Base-by-base conservation (phyloP, 1,284 basidiomycete species). In the Leccinum insolens region DNA sequence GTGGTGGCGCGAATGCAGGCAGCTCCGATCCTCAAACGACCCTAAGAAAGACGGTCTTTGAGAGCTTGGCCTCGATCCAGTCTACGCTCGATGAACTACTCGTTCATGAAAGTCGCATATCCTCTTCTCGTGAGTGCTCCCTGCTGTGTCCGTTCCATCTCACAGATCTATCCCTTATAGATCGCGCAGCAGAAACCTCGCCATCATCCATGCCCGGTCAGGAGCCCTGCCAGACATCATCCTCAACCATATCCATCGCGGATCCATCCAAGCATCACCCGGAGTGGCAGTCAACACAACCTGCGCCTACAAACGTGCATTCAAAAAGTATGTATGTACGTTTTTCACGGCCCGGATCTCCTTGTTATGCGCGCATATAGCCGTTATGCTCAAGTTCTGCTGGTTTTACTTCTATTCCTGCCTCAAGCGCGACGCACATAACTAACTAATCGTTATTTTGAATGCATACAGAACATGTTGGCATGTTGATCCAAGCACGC, bases 41-140 rank as follows among this genome's bases (percentile, higher is more conserved):
- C 7, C 52, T 59, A 0, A 65, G 69, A 14, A 64, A 44, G 57
- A 68, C 69, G 12, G 66, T 73, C 31, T 3, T 70, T 4, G 65
- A 76, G 57, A 68, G 60, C 15, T 39, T 78, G n/a, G 67, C 69
- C 15, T 66, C 68, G 17, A 73, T 77, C 46, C 75, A 73, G 61
- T 67, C 68, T 61, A 66, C 72, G n/a, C 59, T 78, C 28, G 68
- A 75, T 9, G 52, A 64, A 12, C 22, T 76, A 3, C 65, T 77
- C 25, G 11, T 37, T 37, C 76, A 65, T 34, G 61, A 65, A 28
- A 34, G 63, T 17, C 34, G 31, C 7, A 5, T 31, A 28, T 64
- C 65, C 49, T 57, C 52, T 4, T 59, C 65, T 12, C 55, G 75
- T 77, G 61, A 58, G 75, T 70, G 8, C 49, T 25, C 17, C 28